Base-by-base conservation (phyloP, 164 flowering plant species). In the Sextonia rubra region DNA sequence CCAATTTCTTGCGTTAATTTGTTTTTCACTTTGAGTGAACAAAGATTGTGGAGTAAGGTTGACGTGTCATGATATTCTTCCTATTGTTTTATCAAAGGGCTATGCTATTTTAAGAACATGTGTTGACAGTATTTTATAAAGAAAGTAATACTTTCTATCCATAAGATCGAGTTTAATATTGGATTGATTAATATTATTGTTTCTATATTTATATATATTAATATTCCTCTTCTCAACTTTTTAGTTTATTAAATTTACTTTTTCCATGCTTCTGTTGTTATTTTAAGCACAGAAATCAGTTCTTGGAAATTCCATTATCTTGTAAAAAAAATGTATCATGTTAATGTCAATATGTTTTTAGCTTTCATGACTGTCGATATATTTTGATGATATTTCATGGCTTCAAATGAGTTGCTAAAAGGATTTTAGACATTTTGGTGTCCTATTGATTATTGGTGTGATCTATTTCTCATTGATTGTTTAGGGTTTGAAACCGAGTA, bases 401-500 rank as follows among this genome's bases (percentile, higher is more conserved):
- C 12, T 58, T 62, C 25, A 4, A 52, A 11, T 30, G 44, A 30
- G 68, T 14, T 27, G 65, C 65, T 23, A 26, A 23, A 62, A 65
- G 11, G 20, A 65, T 27, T 18, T 27, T 65, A 37, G 44, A 37
- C 44, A 3, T 17, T 29, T 65, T 27, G 7, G 6, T 15, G 4
- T 9, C 17, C 27, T 23, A 25, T 20, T 62, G 26, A 37, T 20
- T 37, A 32, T 2, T 66, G 20, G 52, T 47, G 15, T 32, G n/a
- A 27, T 66, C 7, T 29, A 8, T 58, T 72, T 49, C 66, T 64
- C n/a, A 1, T 52, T 55, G 32, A 47, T 30, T 64, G 23, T 47
- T 70, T 89, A 93, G 99, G 93, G 85, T 83, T 91, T 96, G 70
- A 83, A 83, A 78, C 92, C 91, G 12, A 69, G 83, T 27, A 90